Evolutionary conservation across 441 rosid genomes (phyloP).

Genomic region (Gossypium trilobum): DNA sequence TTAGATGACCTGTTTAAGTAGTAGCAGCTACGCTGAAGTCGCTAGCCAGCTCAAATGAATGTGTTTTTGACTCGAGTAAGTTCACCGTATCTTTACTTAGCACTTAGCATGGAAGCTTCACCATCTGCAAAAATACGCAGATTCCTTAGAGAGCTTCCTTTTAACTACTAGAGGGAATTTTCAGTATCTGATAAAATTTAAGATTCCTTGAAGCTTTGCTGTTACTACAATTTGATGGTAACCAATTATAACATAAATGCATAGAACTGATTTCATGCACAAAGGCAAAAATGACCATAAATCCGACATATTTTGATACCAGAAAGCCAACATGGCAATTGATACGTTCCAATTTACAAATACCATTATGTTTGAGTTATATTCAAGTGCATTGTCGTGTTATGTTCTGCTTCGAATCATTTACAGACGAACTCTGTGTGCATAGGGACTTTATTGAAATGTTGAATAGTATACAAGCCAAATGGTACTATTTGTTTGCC

Average conservation of each 20-base stretch:
- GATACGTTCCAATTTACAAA: neutral
- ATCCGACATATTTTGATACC: neutral
- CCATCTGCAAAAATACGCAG: neutral
- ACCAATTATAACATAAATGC: neutral
- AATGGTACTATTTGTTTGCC: neutral
- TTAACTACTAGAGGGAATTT: neutral
- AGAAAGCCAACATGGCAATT: conserved; percentile 3
- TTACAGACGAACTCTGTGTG: neutral
- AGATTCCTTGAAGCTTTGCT: neutral
- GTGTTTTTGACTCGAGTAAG: neutral
- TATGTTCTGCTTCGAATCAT: neutral
- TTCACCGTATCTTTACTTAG: neutral
- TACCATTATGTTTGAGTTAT: neutral
- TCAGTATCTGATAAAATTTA: neutral
- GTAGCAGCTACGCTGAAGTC: neutral
- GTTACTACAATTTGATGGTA: neutral
- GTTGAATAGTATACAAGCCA: neutral
- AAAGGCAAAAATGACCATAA: neutral
- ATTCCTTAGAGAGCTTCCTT: neutral
- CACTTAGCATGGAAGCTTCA: neutral
- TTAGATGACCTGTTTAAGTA: conserved; percentile 6
- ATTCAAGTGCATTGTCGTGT: neutral
- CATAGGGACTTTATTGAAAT: neutral
- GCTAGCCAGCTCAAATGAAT: conserved; percentile 7
- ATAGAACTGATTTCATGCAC: neutral